These are phyloP conservation scores for Cutaneotrichosporon sp. DNA, from an alignment of 1,284 basidiomycete genomes.

Conservation along the genomic window DNA sequence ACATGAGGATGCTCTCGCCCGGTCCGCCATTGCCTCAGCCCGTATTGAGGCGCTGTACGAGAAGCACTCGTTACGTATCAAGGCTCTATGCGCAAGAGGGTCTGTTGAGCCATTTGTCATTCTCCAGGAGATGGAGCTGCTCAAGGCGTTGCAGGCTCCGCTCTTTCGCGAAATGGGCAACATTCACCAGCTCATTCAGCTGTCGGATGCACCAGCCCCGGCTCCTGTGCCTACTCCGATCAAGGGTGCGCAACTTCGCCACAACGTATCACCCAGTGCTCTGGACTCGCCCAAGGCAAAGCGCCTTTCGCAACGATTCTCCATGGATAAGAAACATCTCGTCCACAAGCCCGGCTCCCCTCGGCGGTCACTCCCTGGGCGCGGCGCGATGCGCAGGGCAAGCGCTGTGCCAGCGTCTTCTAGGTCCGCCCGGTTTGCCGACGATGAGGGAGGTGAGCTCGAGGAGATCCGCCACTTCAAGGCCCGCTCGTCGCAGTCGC, in stretches of 20 bases:
- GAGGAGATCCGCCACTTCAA: slow-evolving; percentile 14
- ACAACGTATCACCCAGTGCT: not conserved
- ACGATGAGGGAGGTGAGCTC: slow-evolving; percentile 16
- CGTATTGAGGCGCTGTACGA: slow-evolving; percentile 71
- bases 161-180: slow-evolving; percentile 11
- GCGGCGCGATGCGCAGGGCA: not conserved
- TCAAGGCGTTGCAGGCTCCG: not conserved
- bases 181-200: slow-evolving; percentile 5
- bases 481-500: slow-evolving; percentile 11
- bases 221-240: slow-evolving; percentile 8
- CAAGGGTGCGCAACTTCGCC: slow-evolving; percentile 5
- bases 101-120: slow-evolving; percentile 39
- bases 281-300: slow-evolving; percentile 17
- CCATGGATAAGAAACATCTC: slow-evolving; percentile 17
- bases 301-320: slow-evolving; percentile 11
- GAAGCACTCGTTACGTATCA: slow-evolving; percentile 63
- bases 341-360: slow-evolving; percentile 15
- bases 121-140: not conserved
- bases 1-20: slow-evolving; percentile 67
- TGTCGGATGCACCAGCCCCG: not conserved
- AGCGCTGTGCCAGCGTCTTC: not conserved
- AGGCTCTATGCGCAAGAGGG: slow-evolving; percentile 26
- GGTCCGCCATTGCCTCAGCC: slow-evolving; percentile 58
- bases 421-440: slow-evolving; percentile 17
- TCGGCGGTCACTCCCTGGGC: slow-evolving; percentile 5